Base-by-base conservation (phyloP, 805 yeast genomes). In the Millerago galiae region DNA sequence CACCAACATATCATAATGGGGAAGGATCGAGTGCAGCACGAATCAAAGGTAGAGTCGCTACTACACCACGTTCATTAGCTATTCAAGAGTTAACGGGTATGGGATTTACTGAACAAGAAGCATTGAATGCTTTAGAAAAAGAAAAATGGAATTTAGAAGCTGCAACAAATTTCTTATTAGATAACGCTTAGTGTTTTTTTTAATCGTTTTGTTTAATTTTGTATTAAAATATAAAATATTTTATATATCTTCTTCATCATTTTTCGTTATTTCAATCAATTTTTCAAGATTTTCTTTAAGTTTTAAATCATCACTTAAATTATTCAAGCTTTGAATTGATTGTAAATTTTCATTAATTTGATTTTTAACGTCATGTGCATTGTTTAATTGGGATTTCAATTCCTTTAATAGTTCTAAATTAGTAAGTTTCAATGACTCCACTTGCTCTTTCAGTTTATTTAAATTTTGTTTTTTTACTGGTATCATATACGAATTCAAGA, bases 81-180 rank as follows among this genome's bases (percentile, higher is more conserved):
- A 69, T 88, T 35, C 83, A 80, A 52, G 95, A 90, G 60, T 68
- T 90, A 48, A 77, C 79, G 17, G 89, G 90, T 29, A 90, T 90
- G 96, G 98, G 98, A 2, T 90, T 90, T 58, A 74, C 78, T 14
- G 72, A 74, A 49, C 68, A 70, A 0, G 81, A 79, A 40, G 88
- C 91, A 2, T 53, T 73, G 7, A 71, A 68, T 10, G 96, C 97
- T 7, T 68, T 90, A 43, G 70, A 77, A 52, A 71, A 66, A 56
- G 79, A 81, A 51, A 69, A 77, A 45, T 85, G 91, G 86, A 77
- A 84, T 55, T 63, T 89, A 43, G 89, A 82, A 49, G 81, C 81
- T 43, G 96, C 98, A n/a, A 85, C 96, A 1, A 90, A 90, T 59
- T 79, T 71, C 55, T 67, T 90, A 49, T 67, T 89, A 49, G 97